A percentile compares a stretch with the other conserved stretches of the same genome.
Evolutionary conservation across 2,329 filamentous ascomycete genomes (phyloP).

Genomic region (Neurospora sp.): DNA sequence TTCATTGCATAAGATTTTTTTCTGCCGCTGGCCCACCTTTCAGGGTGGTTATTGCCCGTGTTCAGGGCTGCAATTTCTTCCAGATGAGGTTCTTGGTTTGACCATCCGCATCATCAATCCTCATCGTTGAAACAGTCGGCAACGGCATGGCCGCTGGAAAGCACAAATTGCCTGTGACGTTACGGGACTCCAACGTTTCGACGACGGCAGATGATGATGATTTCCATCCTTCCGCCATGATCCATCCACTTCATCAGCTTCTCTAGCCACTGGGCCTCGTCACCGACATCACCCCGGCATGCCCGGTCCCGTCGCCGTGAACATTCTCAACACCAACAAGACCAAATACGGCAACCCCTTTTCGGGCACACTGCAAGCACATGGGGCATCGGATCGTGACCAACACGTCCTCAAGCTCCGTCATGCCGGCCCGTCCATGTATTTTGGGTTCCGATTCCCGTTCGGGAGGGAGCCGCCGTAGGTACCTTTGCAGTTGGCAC

Average conservation of each 20-base stretch:
- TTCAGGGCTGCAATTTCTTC: not conserved
- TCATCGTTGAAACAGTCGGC: not conserved
- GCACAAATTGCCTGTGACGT: not conserved
- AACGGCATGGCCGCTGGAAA: not conserved
- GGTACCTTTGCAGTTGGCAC: not conserved
- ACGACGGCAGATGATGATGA: not conserved
- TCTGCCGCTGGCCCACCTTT: not conserved
- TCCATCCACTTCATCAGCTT: not conserved
- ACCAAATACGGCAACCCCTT: not conserved
- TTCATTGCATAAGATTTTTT: not conserved
- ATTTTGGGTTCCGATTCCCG: not conserved
- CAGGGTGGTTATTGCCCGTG: not conserved
- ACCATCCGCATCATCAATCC: not conserved
- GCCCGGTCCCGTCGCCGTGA: not conserved
- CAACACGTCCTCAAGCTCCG: not conserved
- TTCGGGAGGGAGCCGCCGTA: not conserved
- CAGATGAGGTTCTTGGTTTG: not conserved
- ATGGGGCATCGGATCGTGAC: not conserved
- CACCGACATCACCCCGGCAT: not conserved
- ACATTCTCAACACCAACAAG: not conserved
- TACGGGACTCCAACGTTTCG: not conserved
- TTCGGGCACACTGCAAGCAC: not conserved
- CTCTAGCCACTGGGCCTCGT: not conserved
- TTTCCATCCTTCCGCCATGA: not conserved
- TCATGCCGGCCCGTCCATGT: not conserved